Conservation (phyloP, 805 yeast genomes). For the Cyberlindnera euphorbiiphila region DNA sequence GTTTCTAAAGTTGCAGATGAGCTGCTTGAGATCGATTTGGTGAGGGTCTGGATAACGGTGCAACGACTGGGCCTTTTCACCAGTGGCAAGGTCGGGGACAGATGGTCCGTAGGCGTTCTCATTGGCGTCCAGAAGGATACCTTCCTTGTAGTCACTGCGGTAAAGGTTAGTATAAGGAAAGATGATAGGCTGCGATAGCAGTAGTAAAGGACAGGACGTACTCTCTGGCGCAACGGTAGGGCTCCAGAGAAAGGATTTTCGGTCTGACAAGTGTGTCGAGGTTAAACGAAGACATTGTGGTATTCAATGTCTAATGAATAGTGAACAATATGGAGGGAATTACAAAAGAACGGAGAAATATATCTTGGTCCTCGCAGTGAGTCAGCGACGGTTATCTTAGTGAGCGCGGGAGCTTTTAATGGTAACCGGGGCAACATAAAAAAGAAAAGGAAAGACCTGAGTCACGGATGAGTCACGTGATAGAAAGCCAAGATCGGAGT, state of each 20-base stretch:
- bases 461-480: too few species aligned
- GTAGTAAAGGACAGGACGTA: constrained; percentile 19
- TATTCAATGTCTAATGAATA: too few species aligned
- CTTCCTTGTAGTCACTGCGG: constrained; percentile 70
- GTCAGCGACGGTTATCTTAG: too few species aligned
- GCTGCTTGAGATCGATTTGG: constrained; percentile 70
- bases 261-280: constrained; percentile 69
- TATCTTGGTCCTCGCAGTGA: too few species aligned
- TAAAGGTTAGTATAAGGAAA: neutral
- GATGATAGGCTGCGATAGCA: neutral
- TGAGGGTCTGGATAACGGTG: constrained; percentile 98
- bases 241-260: constrained; percentile 76
- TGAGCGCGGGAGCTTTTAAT: too few species aligned
- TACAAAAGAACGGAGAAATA: neutral
- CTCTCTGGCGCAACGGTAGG: constrained; percentile 96
- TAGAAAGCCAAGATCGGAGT: too few species aligned
- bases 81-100: constrained; percentile 38
- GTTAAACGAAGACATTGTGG: constrained; percentile 47
- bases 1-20: constrained; percentile 71
- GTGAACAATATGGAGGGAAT: neutral
- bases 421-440: too few species aligned
- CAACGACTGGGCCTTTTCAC: constrained; percentile 52
- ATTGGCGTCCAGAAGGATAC: constrained; percentile 89
- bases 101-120: constrained; percentile 95
- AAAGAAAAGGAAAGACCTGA: too few species aligned